These are phyloP conservation scores for Jatropha multifida DNA, from an alignment of 441 rosid species.

Conservation along the genomic window DNA sequence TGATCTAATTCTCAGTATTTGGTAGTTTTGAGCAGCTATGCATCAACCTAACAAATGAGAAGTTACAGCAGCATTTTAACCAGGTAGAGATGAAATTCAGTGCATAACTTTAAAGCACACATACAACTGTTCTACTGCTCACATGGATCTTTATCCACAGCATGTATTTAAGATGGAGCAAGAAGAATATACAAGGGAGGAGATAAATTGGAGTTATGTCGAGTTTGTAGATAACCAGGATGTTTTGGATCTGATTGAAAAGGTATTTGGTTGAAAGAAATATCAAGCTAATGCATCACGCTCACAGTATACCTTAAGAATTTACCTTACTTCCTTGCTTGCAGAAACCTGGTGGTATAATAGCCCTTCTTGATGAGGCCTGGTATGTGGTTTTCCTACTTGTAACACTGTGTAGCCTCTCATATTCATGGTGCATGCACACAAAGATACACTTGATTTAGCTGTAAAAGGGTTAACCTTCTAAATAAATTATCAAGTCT, in stretches of 20 bases:
- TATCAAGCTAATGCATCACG: conserved; percentile 7
- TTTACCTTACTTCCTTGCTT: conserved; percentile 15
- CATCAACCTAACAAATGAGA: conserved; percentile 91
- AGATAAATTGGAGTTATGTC: conserved; percentile 71
- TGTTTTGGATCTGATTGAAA: conserved; percentile 74
- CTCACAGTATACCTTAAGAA: conserved; percentile 5
- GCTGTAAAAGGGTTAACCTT: not conserved
- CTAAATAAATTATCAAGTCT: not conserved
- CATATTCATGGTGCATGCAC: not conserved
- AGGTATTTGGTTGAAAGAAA: conserved; percentile 40
- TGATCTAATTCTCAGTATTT: conserved; percentile 19
- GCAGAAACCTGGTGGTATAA: conserved; percentile 82
- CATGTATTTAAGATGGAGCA: conserved; percentile 95
- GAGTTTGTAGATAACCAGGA: conserved; percentile 78
- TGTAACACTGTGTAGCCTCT: not conserved
- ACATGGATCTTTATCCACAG: conserved; percentile 21
- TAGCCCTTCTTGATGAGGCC: conserved; percentile 78
- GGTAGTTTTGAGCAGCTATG: conserved; percentile 89
- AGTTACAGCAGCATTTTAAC: conserved; percentile 93
- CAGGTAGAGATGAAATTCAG: conserved; percentile 52
- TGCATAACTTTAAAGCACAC: not conserved
- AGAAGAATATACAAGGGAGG: conserved; percentile 89
- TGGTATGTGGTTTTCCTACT: conserved; percentile 43
- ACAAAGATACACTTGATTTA: not conserved
- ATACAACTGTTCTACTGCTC: conserved; percentile 12